Percentiles rank a stretch among this genome's conserved stretches.
Evolutionary conservation across 257 asterid species (phyloP).

Genomic region (Nicotiana tomentosiformis): DNA sequence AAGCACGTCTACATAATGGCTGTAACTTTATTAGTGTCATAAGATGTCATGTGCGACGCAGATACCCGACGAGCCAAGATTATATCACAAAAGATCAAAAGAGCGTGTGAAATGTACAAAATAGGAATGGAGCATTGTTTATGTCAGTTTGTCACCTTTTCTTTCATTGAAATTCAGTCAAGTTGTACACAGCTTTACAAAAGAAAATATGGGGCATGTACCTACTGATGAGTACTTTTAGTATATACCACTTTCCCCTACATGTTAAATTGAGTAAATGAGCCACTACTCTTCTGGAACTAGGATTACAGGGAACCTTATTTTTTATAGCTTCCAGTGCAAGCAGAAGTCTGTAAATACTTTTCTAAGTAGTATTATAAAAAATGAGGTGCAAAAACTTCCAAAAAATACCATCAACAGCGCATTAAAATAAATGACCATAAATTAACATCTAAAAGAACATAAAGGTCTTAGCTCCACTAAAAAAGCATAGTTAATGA

Average conservation of each 20-base stretch:
- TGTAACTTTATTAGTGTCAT: neutral
- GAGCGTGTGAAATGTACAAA: neutral
- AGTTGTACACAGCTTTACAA: neutral
- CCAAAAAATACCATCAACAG: neutral
- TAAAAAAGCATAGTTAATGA: neutral
- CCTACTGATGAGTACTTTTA: neutral
- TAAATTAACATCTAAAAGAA: neutral
- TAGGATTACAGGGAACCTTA: neutral
- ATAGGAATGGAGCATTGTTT: no score
- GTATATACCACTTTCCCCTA: neutral
- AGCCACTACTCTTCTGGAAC: neutral
- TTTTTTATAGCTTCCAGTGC: neutral
- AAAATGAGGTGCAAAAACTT: neutral
- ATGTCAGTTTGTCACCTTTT: neutral
- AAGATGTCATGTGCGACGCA: neutral
- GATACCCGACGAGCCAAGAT: neutral
- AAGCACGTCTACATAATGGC: neutral
- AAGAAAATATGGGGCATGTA: neutral
- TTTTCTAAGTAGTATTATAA: neutral
- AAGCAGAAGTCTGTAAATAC: neutral
- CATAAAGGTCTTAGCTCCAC: neutral
- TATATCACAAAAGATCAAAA: neutral
- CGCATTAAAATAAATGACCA: neutral
- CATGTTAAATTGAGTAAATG: neutral
- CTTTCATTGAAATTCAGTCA: neutral